Base-by-base conservation (phyloP, 2,329 filamentous ascomycete genomes). In the Botrytis tulipae region DNA sequence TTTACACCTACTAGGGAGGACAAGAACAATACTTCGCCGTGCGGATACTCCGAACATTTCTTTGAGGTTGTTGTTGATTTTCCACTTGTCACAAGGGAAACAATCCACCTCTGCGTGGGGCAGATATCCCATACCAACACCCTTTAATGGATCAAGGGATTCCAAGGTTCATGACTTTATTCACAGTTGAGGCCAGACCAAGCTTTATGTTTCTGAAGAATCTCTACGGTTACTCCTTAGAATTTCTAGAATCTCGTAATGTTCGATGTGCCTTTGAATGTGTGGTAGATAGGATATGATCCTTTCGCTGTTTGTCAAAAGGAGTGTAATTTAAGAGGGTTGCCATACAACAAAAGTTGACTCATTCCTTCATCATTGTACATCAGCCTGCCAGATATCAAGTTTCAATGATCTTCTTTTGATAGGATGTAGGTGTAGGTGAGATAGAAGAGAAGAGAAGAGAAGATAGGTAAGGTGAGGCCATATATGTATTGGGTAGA, bases 121-220 rank as follows among this genome's bases (percentile, higher is more conserved):
- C 63, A 67, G 42, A 25, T n/a, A 37, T 66, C 29, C 29, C 25
- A 66, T 40, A 62, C 60, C 60, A 62, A 42, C 22, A 62, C 63
- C 32, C 32, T 67, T 67, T 67, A 67, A 67, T 67, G 63, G 29
- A 51, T 46, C 22, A 35, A 35, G 42, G 42, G n/a, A 66, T 42
- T 66, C n/a, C n/a, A n/a, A n/a, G n/a, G n/a, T n/a, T n/a, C 61
- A 6, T 63, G 61, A 63, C 61, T 63, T 29, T 42, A 32, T 18
- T 63, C 61, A 12, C 9, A 44, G 32, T 40, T 67, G 35, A 67
- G 65, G 65, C 65, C 65, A 67, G 65, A 67, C 65, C 51, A 35
- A 67, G 44, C 10, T 22, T 40, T 51, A 35, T 65, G n/a, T 65
- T 65, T 65, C 37, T 29, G 51, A 57, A 57, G 51, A 57, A 57